Conservation (phyloP, 176 grass and related monocot genomes). For the Oryza officinalis region DNA sequence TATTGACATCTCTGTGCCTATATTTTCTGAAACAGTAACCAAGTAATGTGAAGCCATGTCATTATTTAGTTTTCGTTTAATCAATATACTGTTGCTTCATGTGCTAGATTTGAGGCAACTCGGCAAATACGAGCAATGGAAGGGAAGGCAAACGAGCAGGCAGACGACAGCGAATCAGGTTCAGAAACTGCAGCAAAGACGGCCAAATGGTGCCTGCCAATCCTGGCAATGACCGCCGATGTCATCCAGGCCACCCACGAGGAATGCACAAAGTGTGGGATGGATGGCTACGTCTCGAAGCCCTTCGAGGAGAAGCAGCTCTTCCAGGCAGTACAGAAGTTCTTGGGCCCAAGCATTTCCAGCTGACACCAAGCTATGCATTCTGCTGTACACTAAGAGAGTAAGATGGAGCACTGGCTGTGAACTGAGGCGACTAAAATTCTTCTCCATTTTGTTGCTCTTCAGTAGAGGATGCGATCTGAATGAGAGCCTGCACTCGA, state of each 20-base stretch:
- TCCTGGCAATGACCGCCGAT: conserved; percentile 96
- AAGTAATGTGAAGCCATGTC: not conserved
- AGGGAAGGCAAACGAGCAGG: conserved; percentile 53
- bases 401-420: not conserved
- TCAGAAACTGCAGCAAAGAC: conserved; percentile 18
- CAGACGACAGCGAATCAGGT: conserved; percentile 8
- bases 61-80: conserved; percentile 19
- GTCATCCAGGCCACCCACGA: conserved; percentile 93
- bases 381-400: not conserved
- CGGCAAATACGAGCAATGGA: conserved; percentile 75
- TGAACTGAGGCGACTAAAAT: conserved; percentile 24
- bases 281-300: conserved; percentile 98
- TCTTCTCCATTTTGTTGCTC: conserved; percentile 33
- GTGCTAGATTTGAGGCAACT: conserved; percentile 80
- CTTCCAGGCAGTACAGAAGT: conserved; percentile 75
- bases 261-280: conserved; percentile 79
- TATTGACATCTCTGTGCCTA: not conserved
- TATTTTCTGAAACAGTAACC: not conserved
- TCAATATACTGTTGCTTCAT: not conserved
- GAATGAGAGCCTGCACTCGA: conserved; percentile 18
- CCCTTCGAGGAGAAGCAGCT: conserved; percentile 96
- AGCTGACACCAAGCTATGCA: conserved; percentile 11
- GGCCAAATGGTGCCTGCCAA: conserved; percentile 57
- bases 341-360: conserved; percentile 48
- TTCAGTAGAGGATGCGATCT: conserved; percentile 8